phyloP scores from a whole-genome alignment of 2,329 filamentous ascomycete species.

The Xylaria sp. region DNA sequence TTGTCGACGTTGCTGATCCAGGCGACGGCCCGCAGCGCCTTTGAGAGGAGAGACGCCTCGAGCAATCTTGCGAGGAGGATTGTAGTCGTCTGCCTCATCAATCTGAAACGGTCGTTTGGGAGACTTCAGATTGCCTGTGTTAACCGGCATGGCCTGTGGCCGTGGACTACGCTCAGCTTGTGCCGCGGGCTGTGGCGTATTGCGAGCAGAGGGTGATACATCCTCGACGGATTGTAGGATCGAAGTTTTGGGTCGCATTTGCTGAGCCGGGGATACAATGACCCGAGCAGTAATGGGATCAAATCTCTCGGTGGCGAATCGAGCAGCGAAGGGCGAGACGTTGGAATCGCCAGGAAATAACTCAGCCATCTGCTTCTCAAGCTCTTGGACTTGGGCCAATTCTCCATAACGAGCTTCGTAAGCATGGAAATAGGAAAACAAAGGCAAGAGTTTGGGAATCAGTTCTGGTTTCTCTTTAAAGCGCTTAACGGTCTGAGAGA shows the following conservation, averaged over 20 bases:
- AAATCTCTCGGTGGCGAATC: constrained; percentile 69
- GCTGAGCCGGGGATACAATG: constrained; percentile 73
- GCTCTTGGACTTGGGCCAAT: constrained; percentile 78
- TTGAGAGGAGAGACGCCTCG: constrained; percentile 92
- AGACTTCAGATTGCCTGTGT: constrained; percentile 38
- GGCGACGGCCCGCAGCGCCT: constrained; percentile 75
- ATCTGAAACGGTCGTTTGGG: constrained; percentile 57
- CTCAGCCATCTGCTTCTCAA: constrained; percentile 89
- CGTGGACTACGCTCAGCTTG: constrained; percentile 40
- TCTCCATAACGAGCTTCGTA: constrained; percentile 95
- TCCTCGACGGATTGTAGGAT: constrained; percentile 52
- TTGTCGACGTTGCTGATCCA: constrained; percentile 68
- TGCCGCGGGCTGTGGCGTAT: constrained; percentile 39
- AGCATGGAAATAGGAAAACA: constrained; percentile 89
- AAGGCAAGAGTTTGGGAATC: constrained; percentile 68
- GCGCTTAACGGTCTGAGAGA: constrained; percentile 86
- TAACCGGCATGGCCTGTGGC: constrained; percentile 42
- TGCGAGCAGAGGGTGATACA: constrained; percentile 37
- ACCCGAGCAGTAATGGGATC: constrained; percentile 77
- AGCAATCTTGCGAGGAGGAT: constrained; percentile 77
- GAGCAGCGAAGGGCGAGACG: constrained; percentile 67
- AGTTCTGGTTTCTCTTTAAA: constrained; percentile 72
- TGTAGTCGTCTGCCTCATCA: constrained; percentile 68
- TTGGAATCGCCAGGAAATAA: constrained; percentile 86
- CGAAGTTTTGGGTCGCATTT: constrained; percentile 60